A percentile compares a stretch with the other conserved stretches of the same genome.
phyloP scores from a whole-genome alignment of 73 alveolate genomes.

The Tetrahymena elliotti region DNA sequence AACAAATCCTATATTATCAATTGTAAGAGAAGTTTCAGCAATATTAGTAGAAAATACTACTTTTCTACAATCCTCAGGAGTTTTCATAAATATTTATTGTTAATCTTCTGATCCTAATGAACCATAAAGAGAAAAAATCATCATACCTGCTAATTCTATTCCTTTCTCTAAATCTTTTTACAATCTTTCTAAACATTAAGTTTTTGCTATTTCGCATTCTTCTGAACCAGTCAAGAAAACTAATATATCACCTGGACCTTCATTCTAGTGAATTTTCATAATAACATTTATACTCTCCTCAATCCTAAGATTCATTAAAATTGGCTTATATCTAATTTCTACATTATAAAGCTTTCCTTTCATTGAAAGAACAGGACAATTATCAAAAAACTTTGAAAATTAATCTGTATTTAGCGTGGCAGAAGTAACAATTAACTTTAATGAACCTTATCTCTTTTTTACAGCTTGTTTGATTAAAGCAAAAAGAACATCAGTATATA shows the following conservation, averaged over 20 bases:
- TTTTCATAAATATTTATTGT: conserved; percentile 66
- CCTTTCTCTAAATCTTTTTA: conserved; percentile 54
- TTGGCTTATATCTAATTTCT: conserved; percentile 30
- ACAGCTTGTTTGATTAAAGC: conserved; percentile 85
- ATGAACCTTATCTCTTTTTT: conserved; percentile 54
- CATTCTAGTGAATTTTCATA: conserved; percentile 83
- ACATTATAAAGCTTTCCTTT: conserved; percentile 72
- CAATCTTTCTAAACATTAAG: conserved; percentile 47
- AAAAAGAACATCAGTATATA: conserved; percentile 89
- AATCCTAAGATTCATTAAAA: conserved; percentile 52
- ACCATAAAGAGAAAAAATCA: conserved; percentile 56
- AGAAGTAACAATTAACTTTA: conserved; percentile 70
- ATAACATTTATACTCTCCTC: conserved; percentile 79
- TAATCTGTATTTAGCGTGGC: conserved; percentile 77
- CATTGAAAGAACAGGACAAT: conserved; percentile 60
- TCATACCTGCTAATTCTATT: conserved; percentile 12
- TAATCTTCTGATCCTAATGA: conserved; percentile 70
- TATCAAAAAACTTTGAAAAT: conserved; percentile 60
- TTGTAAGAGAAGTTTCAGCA: conserved; percentile 95
- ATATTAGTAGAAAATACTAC: conserved; percentile 91
- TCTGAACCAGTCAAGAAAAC: conserved; percentile 95
- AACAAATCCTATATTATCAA: conserved; percentile 91
- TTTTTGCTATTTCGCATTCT: conserved; percentile 88
- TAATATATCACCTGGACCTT: conserved; percentile 93
- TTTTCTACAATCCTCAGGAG: conserved; percentile 87